Evolutionary conservation across 306 rosid species (phyloP), one percentile per base, ranked within the genome.

Genomic region (Sicyos edulis): DNA sequence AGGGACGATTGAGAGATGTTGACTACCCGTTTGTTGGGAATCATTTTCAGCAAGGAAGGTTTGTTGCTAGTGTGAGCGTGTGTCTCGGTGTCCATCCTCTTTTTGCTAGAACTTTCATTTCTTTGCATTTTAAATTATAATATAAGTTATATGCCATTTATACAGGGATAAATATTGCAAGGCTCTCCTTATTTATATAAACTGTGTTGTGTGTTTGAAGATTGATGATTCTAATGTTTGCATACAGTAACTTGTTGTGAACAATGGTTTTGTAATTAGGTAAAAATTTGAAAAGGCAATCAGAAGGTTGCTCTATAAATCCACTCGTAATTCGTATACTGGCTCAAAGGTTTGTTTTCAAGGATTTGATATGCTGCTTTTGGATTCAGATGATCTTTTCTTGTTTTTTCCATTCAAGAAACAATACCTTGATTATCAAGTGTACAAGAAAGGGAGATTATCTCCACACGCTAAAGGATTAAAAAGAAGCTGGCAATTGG

Each of bases 11-110:
- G 84, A 91, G 87, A 86, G 99, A 91, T 80, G 83, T 85, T 61
- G 99, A 93, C 80, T 93, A 91, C 82, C 99, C 97, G 14, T 85
- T 60, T 79, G 64, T 85, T 76, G 97, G 96, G 74, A 91, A 93
- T 80, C 99, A 93, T 79, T 93, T 83, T 79, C 99, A 93, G 85
- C 97, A 91, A 83, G 96, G 85, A 86, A 93, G 97, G 99, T 93
- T 58, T 80, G 92, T 85, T 81, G 66, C 81, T 69, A 11, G 55
- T 68, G 34, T 75, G 49, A 8, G 51, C 53, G 40, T 66, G 57
- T 58, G 32, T 26, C 44, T 20, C 54, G 44, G n/a, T 20, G 13
- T 10, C 14, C 34, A 8, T 61, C 49, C 22, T 62, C 8, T 15
- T 62, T 10, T 4, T 57, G 37, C 63, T 57, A 57, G 14, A 17